Evolutionary conservation across 1,139 yeast genomes (phyloP).

Genomic region (Kodamaea arcana): DNA sequence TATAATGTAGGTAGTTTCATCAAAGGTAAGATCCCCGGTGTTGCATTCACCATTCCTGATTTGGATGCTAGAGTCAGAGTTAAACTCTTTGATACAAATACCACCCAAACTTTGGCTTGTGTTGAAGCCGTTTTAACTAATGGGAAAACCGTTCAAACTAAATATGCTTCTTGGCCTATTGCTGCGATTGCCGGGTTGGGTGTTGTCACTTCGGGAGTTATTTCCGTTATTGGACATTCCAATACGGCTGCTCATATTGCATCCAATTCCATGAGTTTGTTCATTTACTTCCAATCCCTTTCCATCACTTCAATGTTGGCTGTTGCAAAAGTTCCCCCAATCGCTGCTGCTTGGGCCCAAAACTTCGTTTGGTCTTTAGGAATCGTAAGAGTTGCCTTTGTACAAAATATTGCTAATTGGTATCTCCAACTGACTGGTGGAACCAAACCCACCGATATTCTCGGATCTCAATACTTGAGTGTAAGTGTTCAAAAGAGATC

Average conservation of each 20-base stretch:
- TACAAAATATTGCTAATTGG: constrained; percentile 89
- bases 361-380: constrained; percentile 98
- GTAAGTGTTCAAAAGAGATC: constrained; percentile 72
- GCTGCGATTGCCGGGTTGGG: constrained; percentile 91
- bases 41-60: constrained; percentile 90
- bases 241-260: constrained; percentile 97
- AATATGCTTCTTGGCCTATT: constrained; percentile 94
- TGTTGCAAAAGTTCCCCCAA: constrained; percentile 87
- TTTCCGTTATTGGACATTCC: constrained; percentile 84
- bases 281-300: constrained; percentile 88
- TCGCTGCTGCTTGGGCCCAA: constrained; percentile 98
- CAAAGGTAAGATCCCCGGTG: constrained; percentile 60
- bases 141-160: constrained; percentile 92
- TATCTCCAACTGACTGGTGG: constrained; percentile 98
- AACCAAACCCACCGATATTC: constrained; percentile 61
- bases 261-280: constrained; percentile 86
- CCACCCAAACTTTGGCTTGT: constrained; percentile 69
- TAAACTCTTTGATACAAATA: constrained; percentile 49
- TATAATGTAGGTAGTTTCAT: constrained; percentile 43
- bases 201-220: constrained; percentile 77
- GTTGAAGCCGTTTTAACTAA: constrained; percentile 84
- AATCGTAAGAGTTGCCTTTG: constrained; percentile 70
- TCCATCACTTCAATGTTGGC: constrained; percentile 97
- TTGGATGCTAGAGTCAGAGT: constrained; percentile 89
- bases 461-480: constrained; percentile 54